Evolutionary conservation across 345 rosid species (phyloP).

Genomic region (Gossypium mustelinum): DNA sequence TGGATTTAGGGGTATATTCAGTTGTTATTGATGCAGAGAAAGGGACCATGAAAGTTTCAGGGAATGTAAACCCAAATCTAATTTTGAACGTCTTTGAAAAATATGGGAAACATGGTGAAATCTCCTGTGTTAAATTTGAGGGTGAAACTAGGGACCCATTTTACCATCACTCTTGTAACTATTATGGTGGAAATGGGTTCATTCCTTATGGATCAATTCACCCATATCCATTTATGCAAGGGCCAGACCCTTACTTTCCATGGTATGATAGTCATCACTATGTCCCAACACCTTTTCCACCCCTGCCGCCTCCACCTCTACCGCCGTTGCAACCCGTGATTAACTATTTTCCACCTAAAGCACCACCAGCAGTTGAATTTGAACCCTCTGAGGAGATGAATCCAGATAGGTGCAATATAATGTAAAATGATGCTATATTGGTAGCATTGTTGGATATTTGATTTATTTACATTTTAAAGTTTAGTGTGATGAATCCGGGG

Average conservation of each 20-base stretch:
- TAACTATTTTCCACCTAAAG: slow-evolving; percentile 6
- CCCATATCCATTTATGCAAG: slow-evolving; percentile 5
- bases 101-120: slow-evolving; percentile 23
- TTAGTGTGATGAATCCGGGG: neutral
- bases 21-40: slow-evolving; percentile 21
- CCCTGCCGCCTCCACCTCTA: neutral
- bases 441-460: too few relatives aligned
- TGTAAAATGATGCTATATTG: neutral
- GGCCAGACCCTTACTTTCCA: neutral
- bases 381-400: neutral
- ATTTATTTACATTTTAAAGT: neutral
- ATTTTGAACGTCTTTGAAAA: slow-evolving; percentile 19
- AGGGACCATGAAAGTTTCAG: slow-evolving; percentile 19
- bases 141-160: slow-evolving; percentile 5
- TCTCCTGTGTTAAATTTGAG: slow-evolving; percentile 13
- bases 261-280: neutral
- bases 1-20: slow-evolving; percentile 15
- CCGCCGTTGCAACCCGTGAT: neutral
- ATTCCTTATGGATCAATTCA: slow-evolving; percentile 4
- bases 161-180: neutral
- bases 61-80: slow-evolving; percentile 16
- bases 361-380: neutral
- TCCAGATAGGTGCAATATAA: neutral
- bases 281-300: neutral
- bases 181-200: slow-evolving; percentile 6